Conservation (phyloP, 1,284 basidiomycete genomes). For the Cystobasidiaceae sp. region DNA sequence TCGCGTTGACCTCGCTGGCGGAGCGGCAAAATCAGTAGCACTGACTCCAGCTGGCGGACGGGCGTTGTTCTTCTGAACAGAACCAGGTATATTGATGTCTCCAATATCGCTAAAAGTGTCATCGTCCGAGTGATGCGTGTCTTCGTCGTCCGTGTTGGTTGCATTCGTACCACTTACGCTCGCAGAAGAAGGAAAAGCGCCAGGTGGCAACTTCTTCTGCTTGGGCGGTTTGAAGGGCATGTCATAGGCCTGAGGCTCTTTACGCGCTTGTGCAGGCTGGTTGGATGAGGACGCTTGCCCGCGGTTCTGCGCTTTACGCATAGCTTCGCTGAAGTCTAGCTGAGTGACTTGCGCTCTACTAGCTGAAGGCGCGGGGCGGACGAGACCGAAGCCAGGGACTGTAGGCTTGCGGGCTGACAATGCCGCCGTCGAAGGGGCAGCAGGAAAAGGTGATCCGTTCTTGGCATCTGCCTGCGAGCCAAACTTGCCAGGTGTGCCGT, state of each 20-base stretch:
- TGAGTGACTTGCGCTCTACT: background rate
- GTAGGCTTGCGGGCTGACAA: background rate
- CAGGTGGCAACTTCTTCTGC: conserved; percentile 18
- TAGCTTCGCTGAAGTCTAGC: conserved; percentile 10
- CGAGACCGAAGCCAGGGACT: conserved; percentile 7
- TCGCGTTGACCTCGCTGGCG: conserved; percentile 9
- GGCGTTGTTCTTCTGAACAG: background rate
- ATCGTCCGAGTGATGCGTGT: background rate
- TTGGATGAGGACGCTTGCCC: background rate
- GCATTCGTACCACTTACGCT: background rate
- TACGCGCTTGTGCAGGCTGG: background rate
- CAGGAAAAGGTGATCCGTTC: background rate
- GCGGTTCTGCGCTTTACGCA: background rate
- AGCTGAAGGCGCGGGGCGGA: background rate
- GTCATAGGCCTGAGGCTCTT: conserved; percentile 1
- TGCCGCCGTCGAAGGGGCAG: background rate
- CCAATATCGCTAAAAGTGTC: background rate
- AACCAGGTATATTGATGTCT: background rate
- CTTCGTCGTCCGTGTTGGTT: conserved; percentile 15
- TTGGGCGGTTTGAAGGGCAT: background rate
- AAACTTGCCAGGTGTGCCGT: background rate
- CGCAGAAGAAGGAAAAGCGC: conserved; percentile 23
- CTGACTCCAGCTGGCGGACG: background rate
- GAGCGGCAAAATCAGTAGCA: conserved; percentile 10
- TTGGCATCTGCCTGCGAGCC: too few species aligned